Percentiles rank a stretch among this genome's conserved stretches.
phyloP scores from a whole-genome alignment of 768 basidiomycete genomes.

The Cubamyces lactineus region DNA sequence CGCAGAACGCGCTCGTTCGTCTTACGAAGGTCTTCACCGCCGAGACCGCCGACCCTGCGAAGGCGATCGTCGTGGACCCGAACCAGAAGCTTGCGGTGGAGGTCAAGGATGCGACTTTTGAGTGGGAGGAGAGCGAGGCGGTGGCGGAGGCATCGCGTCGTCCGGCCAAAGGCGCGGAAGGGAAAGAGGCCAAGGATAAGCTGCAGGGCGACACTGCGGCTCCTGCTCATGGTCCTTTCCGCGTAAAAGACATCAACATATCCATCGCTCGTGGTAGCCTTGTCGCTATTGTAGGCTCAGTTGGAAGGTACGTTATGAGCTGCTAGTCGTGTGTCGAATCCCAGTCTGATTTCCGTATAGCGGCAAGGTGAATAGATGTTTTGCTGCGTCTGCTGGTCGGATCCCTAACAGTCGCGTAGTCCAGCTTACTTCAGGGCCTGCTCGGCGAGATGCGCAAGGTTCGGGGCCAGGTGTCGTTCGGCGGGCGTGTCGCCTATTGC shows the following conservation, averaged over 20 bases:
- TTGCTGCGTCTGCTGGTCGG: background rate
- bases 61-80: constrained; percentile 48
- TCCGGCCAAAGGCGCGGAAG: constrained; percentile 21
- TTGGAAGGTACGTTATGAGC: constrained; percentile 50
- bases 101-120: constrained; percentile 59
- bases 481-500: constrained; percentile 69
- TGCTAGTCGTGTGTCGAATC: background rate
- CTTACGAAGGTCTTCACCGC: constrained; percentile 54
- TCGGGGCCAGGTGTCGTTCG: constrained; percentile 57
- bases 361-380: constrained; percentile 15
- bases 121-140: constrained; percentile 54
- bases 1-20: constrained; percentile 60
- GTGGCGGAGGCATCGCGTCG: constrained; percentile 25
- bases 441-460: constrained; percentile 70
- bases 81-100: constrained; percentile 51
- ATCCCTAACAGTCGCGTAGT: constrained; percentile 34
- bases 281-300: constrained; percentile 66
- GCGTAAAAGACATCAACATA: constrained; percentile 53
- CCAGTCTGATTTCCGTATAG: background rate
- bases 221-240: constrained; percentile 45
- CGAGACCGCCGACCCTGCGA: constrained; percentile 44
- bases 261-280: constrained; percentile 58
- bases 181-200: constrained; percentile 23
- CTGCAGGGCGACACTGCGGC: constrained; percentile 5
- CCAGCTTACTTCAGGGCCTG: constrained; percentile 61